These are phyloP conservation scores for Cadophora malorum DNA, from an alignment of 2,329 filamentous ascomycete genomes.

Conservation along the genomic window DNA sequence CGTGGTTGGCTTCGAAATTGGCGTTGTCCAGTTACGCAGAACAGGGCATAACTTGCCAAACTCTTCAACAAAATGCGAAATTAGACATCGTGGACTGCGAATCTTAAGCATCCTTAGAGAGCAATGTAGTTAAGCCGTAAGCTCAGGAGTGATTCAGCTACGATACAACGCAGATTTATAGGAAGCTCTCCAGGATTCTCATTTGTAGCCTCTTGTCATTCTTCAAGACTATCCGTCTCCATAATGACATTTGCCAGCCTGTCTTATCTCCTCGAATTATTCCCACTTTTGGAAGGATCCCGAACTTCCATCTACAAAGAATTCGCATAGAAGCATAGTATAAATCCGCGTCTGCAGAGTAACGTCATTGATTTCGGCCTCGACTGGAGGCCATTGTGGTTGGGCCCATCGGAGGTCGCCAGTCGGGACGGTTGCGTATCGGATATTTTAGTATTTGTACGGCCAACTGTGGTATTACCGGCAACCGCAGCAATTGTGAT, in stretches of 20 bases:
- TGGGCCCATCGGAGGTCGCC: slow-evolving; percentile 46
- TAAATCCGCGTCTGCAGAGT: slow-evolving; percentile 43
- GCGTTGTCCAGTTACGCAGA: not conserved
- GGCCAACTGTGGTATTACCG: not conserved
- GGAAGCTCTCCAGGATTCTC: too few species aligned
- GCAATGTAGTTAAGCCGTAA: too few species aligned
- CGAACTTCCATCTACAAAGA: slow-evolving; percentile 29
- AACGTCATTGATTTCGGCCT: slow-evolving; percentile 46
- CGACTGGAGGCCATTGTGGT: slow-evolving; percentile 46
- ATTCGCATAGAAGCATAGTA: slow-evolving; percentile 45
- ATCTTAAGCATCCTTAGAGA: not conserved
- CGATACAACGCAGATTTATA: too few species aligned
- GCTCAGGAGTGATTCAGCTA: too few species aligned
- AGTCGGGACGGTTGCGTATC: slow-evolving; percentile 46
- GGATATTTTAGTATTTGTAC: slow-evolving; percentile 34
- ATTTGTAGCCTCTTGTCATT: too few species aligned
- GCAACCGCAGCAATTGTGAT: not conserved
- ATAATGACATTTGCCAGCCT: not conserved
- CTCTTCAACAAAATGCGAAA: not conserved
- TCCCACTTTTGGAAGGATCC: not conserved
- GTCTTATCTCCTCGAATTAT: not conserved
- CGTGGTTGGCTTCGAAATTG: not conserved
- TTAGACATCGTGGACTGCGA: not conserved
- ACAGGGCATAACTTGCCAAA: not conserved
- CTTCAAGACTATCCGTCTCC: too few species aligned